Evolutionary conservation across 2,329 filamentous ascomycete species (phyloP).

Genomic region (Aspergillus fumigatus): DNA sequence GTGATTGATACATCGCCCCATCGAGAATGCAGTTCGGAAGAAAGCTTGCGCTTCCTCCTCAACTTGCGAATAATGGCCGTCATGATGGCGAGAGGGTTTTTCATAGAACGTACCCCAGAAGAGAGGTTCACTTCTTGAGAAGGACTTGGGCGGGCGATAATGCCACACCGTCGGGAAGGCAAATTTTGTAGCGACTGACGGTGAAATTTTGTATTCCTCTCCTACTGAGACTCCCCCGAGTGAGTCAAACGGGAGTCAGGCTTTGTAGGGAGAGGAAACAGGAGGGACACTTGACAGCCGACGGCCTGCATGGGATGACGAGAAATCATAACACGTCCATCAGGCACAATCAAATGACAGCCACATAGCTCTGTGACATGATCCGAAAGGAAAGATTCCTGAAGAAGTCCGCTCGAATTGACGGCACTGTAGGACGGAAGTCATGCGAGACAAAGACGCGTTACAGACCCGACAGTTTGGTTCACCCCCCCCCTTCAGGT

Average conservation of each 20-base stretch:
- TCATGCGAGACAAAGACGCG: slow-evolving; percentile 14
- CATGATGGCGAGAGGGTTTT: slow-evolving; percentile 24
- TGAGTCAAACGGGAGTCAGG: slow-evolving; percentile 1
- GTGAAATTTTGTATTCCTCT: background rate
- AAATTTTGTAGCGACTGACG: background rate
- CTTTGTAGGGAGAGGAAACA: background rate
- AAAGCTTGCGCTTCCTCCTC: slow-evolving; percentile 31
- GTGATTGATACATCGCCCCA: slow-evolving; percentile 40
- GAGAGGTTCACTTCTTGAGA: background rate
- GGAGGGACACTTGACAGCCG: slow-evolving; percentile 5
- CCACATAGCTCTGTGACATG: slow-evolving; percentile 17
- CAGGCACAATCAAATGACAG: slow-evolving; percentile 11
- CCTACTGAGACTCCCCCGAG: slow-evolving; percentile 1
- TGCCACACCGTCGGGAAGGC: background rate
- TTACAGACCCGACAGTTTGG: slow-evolving; percentile 25
- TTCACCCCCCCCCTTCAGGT: slow-evolving; percentile 22
- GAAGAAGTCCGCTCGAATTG: slow-evolving; percentile 8
- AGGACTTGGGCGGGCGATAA: slow-evolving; percentile 11
- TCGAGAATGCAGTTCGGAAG: slow-evolving; percentile 35
- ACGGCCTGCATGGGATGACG: slow-evolving; percentile 16
- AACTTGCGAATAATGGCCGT: slow-evolving; percentile 29
- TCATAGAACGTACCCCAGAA: slow-evolving; percentile 19
- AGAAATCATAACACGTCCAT: slow-evolving; percentile 21
- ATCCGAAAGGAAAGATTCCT: slow-evolving; percentile 16
- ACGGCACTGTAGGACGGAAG: background rate